These are phyloP conservation scores for Candida parachauliodes DNA, from an alignment of 805 yeast species.

Conservation along the genomic window DNA sequence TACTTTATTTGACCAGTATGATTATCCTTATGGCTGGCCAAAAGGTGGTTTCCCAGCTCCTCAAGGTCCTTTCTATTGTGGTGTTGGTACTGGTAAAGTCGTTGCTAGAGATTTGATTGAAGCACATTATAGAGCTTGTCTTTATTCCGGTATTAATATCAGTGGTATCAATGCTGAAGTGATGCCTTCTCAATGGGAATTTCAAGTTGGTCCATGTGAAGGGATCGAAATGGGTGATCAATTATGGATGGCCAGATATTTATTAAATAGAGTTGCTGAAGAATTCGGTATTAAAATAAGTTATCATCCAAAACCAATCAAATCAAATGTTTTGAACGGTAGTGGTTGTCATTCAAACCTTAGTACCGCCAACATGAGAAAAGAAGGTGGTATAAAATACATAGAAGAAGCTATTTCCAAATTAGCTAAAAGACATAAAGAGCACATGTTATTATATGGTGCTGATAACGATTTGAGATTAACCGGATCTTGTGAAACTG, in stretches of 20 bases:
- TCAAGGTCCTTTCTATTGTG: constrained; percentile 99
- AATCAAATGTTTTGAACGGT: constrained; percentile 99
- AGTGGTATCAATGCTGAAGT: constrained; percentile 99
- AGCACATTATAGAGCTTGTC: constrained; percentile 98
- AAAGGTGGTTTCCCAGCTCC: constrained; percentile 99
- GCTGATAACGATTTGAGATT: constrained; percentile 92
- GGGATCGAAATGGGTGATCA: constrained; percentile 98
- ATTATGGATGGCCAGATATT: constrained; percentile 93
- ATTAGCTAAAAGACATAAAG: constrained; percentile 93
- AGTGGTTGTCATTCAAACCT: constrained; percentile 99
- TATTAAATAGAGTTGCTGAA: constrained; percentile 93
- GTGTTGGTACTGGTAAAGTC: constrained; percentile 98
- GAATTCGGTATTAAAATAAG: constrained; percentile 98
- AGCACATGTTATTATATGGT: constrained; percentile 94
- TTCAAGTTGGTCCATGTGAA: constrained; percentile 97
- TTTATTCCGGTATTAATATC: constrained; percentile 84
- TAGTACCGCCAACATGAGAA: constrained; percentile 88
- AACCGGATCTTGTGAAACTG: constrained; percentile 98
- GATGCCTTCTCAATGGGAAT: constrained; percentile 99
- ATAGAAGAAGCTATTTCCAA: constrained; percentile 91
- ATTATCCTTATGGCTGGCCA: constrained; percentile 97
- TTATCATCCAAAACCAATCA: constrained; percentile 94
- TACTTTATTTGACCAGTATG: constrained; percentile 89
- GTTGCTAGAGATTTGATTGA: constrained; percentile 97
- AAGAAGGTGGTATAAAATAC: constrained; percentile 91